A percentile compares a stretch with the other conserved stretches of the same genome.
These are phyloP conservation scores for Euphorbia schlechtendalii DNA, from an alignment of 441 rosid genomes.

Conservation along the genomic window DNA sequence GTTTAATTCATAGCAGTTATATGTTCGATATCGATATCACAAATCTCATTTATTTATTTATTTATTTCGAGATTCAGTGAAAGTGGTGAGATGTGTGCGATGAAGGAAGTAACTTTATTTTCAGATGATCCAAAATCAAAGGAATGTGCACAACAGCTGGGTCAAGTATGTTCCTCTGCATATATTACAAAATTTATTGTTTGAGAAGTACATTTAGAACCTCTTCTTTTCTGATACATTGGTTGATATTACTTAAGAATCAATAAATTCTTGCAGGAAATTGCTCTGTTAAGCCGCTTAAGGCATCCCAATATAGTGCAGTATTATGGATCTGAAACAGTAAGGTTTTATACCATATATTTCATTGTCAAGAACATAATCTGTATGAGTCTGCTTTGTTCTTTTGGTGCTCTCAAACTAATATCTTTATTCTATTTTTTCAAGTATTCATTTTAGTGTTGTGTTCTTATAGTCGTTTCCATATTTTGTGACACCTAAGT, in stretches of 20 bases:
- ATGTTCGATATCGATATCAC: not conserved
- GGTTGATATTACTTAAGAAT: slow-evolving; percentile 3
- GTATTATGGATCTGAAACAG: slow-evolving; percentile 92
- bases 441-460: not conserved
- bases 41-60: slow-evolving; percentile 15
- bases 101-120: slow-evolving; percentile 84
- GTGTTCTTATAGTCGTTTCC: not conserved
- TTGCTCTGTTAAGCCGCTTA: slow-evolving; percentile 60
- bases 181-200: not conserved
- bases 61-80: slow-evolving; percentile 44
- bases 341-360: slow-evolving; percentile 21
- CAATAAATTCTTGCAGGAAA: slow-evolving; percentile 47
- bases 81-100: slow-evolving; percentile 92
- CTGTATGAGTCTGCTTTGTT: not conserved
- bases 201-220: not conserved
- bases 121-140: slow-evolving; percentile 82
- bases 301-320: slow-evolving; percentile 89
- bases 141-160: slow-evolving; percentile 73
- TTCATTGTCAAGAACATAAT: slow-evolving; percentile 6
- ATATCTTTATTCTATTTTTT: not conserved
- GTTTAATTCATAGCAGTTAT: not conserved
- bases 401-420: not conserved
- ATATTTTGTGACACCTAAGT: not conserved
- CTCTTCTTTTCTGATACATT: not conserved
- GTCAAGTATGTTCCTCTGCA: slow-evolving; percentile 44